A percentile compares a stretch with the other conserved stretches of the same genome.
Conservation (phyloP, 768 basidiomycete genomes). For the Agrocybe chaxingu region DNA sequence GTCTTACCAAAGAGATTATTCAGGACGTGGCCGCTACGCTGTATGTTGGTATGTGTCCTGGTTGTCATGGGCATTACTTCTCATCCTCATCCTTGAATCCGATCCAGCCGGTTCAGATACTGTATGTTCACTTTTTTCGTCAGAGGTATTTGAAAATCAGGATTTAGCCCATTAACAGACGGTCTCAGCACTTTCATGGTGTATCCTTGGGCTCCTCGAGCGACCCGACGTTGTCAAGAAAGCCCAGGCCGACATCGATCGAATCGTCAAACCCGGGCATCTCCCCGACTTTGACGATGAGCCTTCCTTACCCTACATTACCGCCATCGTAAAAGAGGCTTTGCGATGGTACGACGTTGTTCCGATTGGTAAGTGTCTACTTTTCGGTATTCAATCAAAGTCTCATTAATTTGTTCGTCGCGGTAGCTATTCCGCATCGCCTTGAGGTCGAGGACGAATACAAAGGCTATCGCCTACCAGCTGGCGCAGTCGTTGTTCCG, state of each 20-base stretch:
- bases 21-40: conserved; percentile 36
- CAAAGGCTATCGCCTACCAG: conserved; percentile 27
- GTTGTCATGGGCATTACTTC: neutral
- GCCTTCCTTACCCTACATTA: conserved; percentile 26
- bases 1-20: conserved; percentile 17
- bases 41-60: conserved; percentile 21
- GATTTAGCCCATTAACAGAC: conserved; percentile 13
- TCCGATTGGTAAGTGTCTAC: conserved; percentile 17
- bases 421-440: conserved; percentile 18
- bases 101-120: conserved; percentile 23
- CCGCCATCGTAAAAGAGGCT: conserved; percentile 26
- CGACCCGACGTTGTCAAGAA: conserved; percentile 28
- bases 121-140: conserved; percentile 1
- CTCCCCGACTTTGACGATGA: conserved; percentile 30
- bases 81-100: conserved; percentile 20
- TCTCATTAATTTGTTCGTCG: neutral
- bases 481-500: conserved; percentile 25
- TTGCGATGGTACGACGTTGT: conserved; percentile 26
- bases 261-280: conserved; percentile 23
- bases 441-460: conserved; percentile 24
- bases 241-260: conserved; percentile 33
- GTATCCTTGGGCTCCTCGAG: conserved; percentile 30
- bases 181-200: conserved; percentile 23
- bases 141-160: neutral
- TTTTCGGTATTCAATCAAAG: neutral